phyloP scores from a whole-genome alignment of 192 early-diverging fungal genomes.

The Linnemannia zychae region DNA sequence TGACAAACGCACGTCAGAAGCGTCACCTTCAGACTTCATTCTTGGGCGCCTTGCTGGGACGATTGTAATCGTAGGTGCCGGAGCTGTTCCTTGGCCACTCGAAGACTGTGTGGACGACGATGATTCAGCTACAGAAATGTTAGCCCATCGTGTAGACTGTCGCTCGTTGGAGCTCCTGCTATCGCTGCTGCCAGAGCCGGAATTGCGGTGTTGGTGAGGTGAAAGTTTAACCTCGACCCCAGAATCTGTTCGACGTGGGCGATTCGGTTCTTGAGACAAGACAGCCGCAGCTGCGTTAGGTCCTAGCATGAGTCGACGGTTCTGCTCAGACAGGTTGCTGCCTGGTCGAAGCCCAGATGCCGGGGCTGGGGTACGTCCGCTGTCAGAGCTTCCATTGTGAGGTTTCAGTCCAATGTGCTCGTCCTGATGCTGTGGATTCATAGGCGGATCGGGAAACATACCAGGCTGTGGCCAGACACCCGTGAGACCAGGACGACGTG shows the following conservation, averaged over 20 bases:
- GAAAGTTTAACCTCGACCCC: slow-evolving; percentile 46
- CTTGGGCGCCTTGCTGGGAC: background rate
- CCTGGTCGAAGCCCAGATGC: background rate
- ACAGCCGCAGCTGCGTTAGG: background rate
- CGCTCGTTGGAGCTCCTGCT: slow-evolving; percentile 17
- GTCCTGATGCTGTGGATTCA: background rate
- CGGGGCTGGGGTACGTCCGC: background rate
- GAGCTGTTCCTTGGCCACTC: background rate
- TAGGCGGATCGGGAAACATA: background rate
- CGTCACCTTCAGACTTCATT: slow-evolving; percentile 22
- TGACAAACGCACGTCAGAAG: background rate
- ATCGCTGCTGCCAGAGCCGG: slow-evolving; percentile 8
- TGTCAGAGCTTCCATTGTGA: background rate
- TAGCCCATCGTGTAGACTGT: background rate
- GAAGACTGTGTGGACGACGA: background rate
- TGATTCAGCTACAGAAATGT: background rate
- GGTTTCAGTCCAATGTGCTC: background rate
- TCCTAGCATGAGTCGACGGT: background rate
- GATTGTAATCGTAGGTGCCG: background rate
- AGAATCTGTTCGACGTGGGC: slow-evolving; percentile 43
- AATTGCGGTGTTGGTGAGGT: slow-evolving; percentile 5
- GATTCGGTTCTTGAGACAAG: slow-evolving; percentile 17
- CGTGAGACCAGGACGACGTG: slow-evolving; percentile 17
- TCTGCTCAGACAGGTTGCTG: background rate
- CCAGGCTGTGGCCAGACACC: slow-evolving; percentile 20